Percentiles rank a stretch among this genome's conserved stretches.
These are phyloP conservation scores for Pichia manshurica DNA, from an alignment of 805 yeast genomes.

Conservation along the genomic window DNA sequence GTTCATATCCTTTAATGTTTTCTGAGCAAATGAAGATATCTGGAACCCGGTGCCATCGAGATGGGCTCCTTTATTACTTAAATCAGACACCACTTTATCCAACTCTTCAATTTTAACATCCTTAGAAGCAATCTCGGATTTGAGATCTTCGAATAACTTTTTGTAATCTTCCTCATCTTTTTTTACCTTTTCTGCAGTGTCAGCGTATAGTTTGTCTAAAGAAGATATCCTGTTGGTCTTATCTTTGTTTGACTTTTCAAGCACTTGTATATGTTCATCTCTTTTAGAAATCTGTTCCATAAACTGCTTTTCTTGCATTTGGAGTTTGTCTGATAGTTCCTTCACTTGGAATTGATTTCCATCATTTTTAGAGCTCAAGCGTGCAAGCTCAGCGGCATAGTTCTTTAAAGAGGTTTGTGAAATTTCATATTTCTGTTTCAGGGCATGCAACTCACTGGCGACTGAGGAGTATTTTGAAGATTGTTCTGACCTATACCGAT, in stretches of 20 bases:
- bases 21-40: conserved; percentile 42
- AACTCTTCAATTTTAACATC: conserved; percentile 37
- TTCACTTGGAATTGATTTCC: conserved; percentile 40
- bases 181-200: conserved; percentile 35
- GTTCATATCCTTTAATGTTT: conserved; percentile 37
- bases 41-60: conserved; percentile 13
- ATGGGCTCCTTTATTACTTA: conserved; percentile 18
- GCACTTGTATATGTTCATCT: conserved; percentile 52
- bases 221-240: conserved; percentile 46
- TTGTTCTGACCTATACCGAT: conserved; percentile 24
- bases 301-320: conserved; percentile 44
- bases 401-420: conserved; percentile 27
- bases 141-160: conserved; percentile 32
- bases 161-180: conserved; percentile 33
- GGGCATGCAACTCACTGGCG: conserved; percentile 32
- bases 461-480: conserved; percentile 29
- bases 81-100: conserved; percentile 40
- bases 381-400: conserved; percentile 32
- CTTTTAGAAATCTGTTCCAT: conserved; percentile 54
- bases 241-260: conserved; percentile 49
- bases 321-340: conserved; percentile 39
- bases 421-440: conserved; percentile 29
- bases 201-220: conserved; percentile 44
- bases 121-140: conserved; percentile 32
- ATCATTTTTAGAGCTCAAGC: conserved; percentile 36